Conservation (phyloP, 1,284 basidiomycete genomes). For the Psilocybe mexicana region DNA sequence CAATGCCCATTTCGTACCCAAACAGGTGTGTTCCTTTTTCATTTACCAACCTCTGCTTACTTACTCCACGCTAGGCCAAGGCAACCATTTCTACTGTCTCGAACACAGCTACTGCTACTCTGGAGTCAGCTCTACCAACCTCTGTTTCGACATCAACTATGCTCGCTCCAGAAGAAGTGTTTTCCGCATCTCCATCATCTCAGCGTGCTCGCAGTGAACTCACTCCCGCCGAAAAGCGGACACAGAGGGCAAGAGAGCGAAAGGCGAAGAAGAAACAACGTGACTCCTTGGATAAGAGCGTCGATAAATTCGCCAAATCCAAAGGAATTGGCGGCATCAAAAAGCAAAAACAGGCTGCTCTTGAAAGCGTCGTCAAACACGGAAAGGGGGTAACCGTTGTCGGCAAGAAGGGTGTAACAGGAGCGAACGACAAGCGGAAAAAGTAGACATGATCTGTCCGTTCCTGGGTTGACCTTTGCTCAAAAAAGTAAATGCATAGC, state of each 20-base stretch:
- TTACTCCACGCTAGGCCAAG: conserved; percentile 67
- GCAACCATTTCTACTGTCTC: conserved; percentile 85
- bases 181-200: conserved; percentile 56
- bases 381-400: conserved; percentile 89
- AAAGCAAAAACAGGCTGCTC: conserved; percentile 80
- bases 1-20: conserved; percentile 95
- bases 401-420: conserved; percentile 61
- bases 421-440: conserved; percentile 30
- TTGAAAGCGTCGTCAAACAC: conserved; percentile 77
- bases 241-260: conserved; percentile 69
- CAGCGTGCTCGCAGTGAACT: conserved; percentile 76
- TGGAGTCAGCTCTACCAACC: conserved; percentile 92
- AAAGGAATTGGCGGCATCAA: conserved; percentile 52
- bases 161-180: conserved; percentile 95
- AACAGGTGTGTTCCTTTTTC: conserved; percentile 62
- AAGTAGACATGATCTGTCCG: conserved; percentile 5
- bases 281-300: conserved; percentile 67
- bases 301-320: conserved; percentile 64
- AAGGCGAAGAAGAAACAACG: conserved; percentile 76
- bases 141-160: conserved; percentile 75
- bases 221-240: conserved; percentile 83
- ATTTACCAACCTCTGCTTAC: conserved; percentile 10
- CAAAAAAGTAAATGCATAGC: neutral
- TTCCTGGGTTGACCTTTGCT: neutral
- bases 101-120: conserved; percentile 81